Evolutionary conservation across 148 eudicot genomes (phyloP).

Genomic region (Rhododendron simsii): DNA sequence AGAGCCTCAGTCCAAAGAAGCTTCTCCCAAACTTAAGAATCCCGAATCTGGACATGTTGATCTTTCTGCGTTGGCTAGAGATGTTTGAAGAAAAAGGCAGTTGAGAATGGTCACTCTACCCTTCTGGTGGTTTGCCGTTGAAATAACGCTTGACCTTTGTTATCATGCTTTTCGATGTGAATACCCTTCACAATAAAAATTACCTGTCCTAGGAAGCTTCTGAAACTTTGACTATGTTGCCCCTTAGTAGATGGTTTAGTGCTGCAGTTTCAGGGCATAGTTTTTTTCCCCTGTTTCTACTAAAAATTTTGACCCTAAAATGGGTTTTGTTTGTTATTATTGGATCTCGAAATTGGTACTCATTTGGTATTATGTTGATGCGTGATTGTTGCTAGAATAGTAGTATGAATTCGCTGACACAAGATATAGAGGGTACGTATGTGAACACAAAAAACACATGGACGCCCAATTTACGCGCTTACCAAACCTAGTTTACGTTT

Average conservation of each 20-base stretch:
- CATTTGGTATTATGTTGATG: not conserved
- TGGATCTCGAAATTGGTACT: not conserved
- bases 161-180: not conserved
- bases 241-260: not conserved
- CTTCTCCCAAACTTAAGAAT: constrained; percentile 17
- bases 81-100: constrained; percentile 38
- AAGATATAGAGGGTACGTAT: not conserved
- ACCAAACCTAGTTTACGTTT: not conserved
- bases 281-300: not conserved
- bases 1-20: constrained; percentile 26
- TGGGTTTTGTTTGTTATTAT: not conserved
- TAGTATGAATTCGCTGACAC: not conserved
- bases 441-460: not conserved
- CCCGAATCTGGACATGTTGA: constrained; percentile 56
- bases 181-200: not conserved
- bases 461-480: not conserved
- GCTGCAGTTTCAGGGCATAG: not conserved
- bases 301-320: not conserved
- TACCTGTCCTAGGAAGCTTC: not conserved
- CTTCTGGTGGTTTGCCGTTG: not conserved
- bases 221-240: not conserved
- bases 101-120: not conserved
- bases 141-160: not conserved
- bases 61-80: constrained; percentile 67
- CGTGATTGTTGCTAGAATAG: not conserved